phyloP scores from a whole-genome alignment of 805 yeast genomes.

The Suhomyces vadensis region DNA sequence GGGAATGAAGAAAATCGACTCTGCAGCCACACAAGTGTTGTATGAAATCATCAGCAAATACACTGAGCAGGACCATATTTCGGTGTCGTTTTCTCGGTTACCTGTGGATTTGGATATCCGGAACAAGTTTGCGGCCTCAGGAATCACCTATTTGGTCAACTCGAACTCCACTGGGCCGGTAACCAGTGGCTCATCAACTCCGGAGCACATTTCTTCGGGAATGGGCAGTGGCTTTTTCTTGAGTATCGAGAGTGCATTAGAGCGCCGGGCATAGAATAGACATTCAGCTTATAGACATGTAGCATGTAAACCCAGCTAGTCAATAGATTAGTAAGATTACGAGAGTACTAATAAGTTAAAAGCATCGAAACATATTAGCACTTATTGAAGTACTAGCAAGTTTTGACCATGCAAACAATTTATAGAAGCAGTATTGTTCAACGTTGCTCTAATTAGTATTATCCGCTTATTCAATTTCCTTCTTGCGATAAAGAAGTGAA shows the following conservation, averaged over 20 bases:
- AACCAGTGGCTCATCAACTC: conserved; percentile 2
- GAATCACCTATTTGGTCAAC: conserved; percentile 43
- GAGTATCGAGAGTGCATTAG: conserved; percentile 59
- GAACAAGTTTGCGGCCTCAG: conserved; percentile 53
- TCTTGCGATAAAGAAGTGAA: no score
- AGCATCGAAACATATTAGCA: no score
- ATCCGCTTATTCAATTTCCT: no score
- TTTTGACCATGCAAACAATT: no score
- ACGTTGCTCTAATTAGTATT: no score
- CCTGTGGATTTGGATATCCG: conserved; percentile 50
- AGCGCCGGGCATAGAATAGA: no score
- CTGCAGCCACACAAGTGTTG: conserved; percentile 76
- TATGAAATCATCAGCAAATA: conserved; percentile 60
- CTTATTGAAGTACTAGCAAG: no score
- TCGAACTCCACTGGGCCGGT: conserved; percentile 13
- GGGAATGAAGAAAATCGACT: conserved; percentile 80
- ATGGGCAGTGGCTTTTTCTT: conserved; percentile 40
- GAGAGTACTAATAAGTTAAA: no score
- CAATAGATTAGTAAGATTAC: no score
- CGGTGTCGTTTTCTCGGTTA: conserved; percentile 62
- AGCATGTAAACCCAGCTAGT: no score
- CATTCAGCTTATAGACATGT: no score
- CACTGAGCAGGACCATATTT: conserved; percentile 48
- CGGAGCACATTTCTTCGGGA: conserved; percentile 20
- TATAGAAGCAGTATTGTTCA: no score